phyloP scores from a whole-genome alignment of 2,329 filamentous ascomycete species.

The Aspergillus ochraceoroseus region DNA sequence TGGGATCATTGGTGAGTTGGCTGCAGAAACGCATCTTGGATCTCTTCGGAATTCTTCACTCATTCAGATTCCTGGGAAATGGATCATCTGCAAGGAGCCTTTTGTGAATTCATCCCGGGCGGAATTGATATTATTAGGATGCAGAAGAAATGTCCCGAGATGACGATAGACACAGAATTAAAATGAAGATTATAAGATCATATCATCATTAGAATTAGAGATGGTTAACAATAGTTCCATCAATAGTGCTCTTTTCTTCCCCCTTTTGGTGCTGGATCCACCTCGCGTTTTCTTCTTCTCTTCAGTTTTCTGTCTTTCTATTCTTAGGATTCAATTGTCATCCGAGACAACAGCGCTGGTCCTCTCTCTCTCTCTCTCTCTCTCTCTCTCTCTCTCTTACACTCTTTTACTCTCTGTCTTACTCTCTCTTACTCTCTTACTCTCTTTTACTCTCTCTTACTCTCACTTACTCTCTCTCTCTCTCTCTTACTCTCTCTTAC shows the following conservation, averaged over 20 bases:
- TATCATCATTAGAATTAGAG: too few relatives aligned
- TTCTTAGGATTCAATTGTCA: background rate
- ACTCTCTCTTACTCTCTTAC: conserved; percentile 1
- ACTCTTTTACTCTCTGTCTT: background rate
- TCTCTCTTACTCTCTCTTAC: too few relatives aligned
- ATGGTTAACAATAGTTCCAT: background rate
- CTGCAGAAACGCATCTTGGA: conserved; percentile 35
- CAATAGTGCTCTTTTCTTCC: conserved; percentile 7
- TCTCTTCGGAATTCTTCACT: too few relatives aligned
- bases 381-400: too few relatives aligned
- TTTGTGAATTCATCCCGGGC: too few relatives aligned
- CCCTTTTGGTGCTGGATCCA: conserved; percentile 8
- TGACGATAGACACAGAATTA: too few relatives aligned
- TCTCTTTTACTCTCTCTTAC: too few relatives aligned
- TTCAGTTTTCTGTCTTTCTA: conserved; percentile 1
- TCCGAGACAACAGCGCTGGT: background rate
- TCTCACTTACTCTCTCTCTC: too few relatives aligned
- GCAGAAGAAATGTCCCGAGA: too few relatives aligned
- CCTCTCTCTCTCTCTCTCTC: conserved; percentile 5
- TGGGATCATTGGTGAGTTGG: conserved; percentile 33
- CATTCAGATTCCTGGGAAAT: too few relatives aligned
- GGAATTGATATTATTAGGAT: background rate
- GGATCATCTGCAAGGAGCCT: too few relatives aligned
- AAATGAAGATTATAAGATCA: too few relatives aligned
- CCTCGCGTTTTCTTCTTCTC: conserved; percentile 5